A percentile compares a stretch with the other conserved stretches of the same genome.
Evolutionary conservation across 176 grass and related monocot species (phyloP).

Genomic region (Carex cristatella): DNA sequence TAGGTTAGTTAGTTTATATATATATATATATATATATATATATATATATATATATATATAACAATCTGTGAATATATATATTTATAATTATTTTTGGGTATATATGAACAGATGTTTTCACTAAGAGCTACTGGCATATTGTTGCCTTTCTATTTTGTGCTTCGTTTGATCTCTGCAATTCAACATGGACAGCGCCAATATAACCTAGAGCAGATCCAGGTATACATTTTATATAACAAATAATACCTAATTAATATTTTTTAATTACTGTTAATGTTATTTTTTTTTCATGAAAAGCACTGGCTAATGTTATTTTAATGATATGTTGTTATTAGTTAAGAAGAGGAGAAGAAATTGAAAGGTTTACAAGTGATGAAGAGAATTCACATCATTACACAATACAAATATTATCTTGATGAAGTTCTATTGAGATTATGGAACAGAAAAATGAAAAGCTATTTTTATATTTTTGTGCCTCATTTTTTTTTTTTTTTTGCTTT

Average conservation of each 20-base stretch:
- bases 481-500: no score
- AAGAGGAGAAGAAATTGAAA: not conserved
- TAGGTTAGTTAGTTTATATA: no score
- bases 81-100: no score
- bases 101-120: slow-evolving; percentile 33
- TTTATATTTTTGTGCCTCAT: not conserved
- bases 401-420: not conserved
- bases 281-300: not conserved
- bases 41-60: no score
- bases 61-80: no score
- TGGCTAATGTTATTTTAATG: not conserved
- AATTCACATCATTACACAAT: not conserved
- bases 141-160: slow-evolving; percentile 47
- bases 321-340: not conserved
- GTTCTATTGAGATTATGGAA: not conserved
- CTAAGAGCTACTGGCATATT: slow-evolving; percentile 61
- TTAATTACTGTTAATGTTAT: not conserved
- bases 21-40: no score
- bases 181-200: slow-evolving; percentile 36
- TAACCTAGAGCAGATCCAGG: slow-evolving; percentile 40
- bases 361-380: not conserved
- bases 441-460: not conserved
- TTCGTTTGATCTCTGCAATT: slow-evolving; percentile 43
- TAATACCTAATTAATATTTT: not conserved
- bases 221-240: not conserved